Base-by-base conservation (phyloP, 768 basidiomycete genomes). In the Neoboletus brunneissimus region DNA sequence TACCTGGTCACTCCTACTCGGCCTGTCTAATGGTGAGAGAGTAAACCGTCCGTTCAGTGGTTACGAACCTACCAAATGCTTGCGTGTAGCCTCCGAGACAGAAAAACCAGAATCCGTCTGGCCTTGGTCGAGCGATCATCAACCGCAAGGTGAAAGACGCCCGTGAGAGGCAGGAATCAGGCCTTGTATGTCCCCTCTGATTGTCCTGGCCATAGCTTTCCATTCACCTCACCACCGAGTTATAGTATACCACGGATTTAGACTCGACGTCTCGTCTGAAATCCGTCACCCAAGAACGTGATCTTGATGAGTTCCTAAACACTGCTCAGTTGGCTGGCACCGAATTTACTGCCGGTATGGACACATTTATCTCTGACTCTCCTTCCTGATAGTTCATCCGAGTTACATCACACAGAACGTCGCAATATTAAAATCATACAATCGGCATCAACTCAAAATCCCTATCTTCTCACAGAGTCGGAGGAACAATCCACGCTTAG, bases 241-340 rank as follows among this genome's bases (percentile, higher is more conserved):
- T 3, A 15, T 16, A 67, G 91, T 94, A 89, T 71, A 81, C 84
- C 5, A 86, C 89, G 2, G 93, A 96, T 64, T 49, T 85, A 20
- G 87, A 90, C 54, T 70, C 80, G 12, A 79, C 84, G 8, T 79
- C 78, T 51, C 85, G 86, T 34, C 80, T 99, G 37, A 84, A 87
- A 68, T 98, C 96, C 0, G 86, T 99, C 22, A 99, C 97, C 0
- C 95, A 98, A 74, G 96, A 99, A 75, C 78, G 85, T 53, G 94
- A 98, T 76, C 78, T 99, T 20, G 94, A 98, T 62, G 96, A 95
- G 73, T 99, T 99, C 70, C 73, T 99, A 53, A 95, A 85, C 67
- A 97, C 92, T 13, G 97, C 97, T 11, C 90, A 94, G 64, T 77
- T 99, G 53, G 97, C 97, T 15, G 96, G 89, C 49, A 90, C 90